phyloP scores from a whole-genome alignment of 2,329 filamentous ascomycete species.

The Ciborinia camelliae region DNA sequence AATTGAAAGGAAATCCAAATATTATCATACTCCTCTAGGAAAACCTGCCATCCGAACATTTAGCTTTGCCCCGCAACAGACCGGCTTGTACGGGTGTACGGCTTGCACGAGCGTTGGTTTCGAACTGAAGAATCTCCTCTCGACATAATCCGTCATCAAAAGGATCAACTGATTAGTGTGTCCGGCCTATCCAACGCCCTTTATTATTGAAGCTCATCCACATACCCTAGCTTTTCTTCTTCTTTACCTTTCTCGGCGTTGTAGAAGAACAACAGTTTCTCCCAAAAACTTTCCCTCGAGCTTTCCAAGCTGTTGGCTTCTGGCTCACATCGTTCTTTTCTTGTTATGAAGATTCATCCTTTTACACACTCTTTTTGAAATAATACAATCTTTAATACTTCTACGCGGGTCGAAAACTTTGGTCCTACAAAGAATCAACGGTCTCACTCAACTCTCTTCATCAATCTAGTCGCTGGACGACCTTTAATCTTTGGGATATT shows the following conservation, averaged over 20 bases:
- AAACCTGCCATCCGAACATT: conserved; percentile 29
- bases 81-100: too few relatives aligned
- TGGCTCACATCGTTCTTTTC: conserved; percentile 58
- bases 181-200: conserved; percentile 7
- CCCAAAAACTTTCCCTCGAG: conserved; percentile 39
- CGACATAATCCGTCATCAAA: conserved; percentile 2
- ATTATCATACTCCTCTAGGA: conserved; percentile 16
- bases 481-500: conserved; percentile 40
- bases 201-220: conserved; percentile 35
- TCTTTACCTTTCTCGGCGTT: conserved; percentile 41
- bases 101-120: conserved; percentile 26
- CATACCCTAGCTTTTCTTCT: conserved; percentile 36
- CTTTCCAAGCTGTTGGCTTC: conserved; percentile 40
- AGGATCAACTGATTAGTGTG: not conserved
- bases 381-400: conserved; percentile 33
- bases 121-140: conserved; percentile 12
- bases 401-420: not conserved
- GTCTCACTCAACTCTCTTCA: not conserved
- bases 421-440: not conserved
- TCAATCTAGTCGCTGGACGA: conserved; percentile 54
- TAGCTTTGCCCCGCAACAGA: conserved; percentile 24
- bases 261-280: conserved; percentile 44
- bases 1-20: not conserved
- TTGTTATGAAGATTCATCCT: conserved; percentile 37
- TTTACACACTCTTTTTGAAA: conserved; percentile 24